Evolutionary conservation across 495 filamentous ascomycete species (phyloP).

Genomic region (Penicillium macrosclerotiorum): DNA sequence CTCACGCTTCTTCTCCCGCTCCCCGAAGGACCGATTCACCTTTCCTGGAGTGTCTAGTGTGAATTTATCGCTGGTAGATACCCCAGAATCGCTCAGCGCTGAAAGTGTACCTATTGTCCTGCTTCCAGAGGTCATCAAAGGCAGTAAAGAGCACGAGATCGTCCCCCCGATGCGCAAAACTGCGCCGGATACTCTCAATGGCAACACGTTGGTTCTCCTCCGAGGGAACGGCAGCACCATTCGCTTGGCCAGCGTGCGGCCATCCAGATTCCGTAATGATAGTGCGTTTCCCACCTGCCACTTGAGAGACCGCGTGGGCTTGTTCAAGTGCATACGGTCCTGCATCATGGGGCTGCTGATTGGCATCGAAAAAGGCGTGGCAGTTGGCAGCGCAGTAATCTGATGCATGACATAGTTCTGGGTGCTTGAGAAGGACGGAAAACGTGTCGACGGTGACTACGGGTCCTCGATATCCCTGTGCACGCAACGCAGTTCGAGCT

Average conservation of each 20-base stretch:
- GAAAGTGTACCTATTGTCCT: constrained; percentile 59
- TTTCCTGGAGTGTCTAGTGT: not conserved
- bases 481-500: constrained; percentile 56
- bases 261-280: constrained; percentile 81
- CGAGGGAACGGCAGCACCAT: constrained; percentile 63
- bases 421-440: constrained; percentile 60
- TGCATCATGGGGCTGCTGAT: constrained; percentile 51
- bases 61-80: constrained; percentile 32
- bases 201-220: constrained; percentile 60
- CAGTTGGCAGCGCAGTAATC: constrained; percentile 81
- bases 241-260: constrained; percentile 63
- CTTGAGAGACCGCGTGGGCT: constrained; percentile 47
- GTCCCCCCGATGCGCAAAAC: constrained; percentile 42
- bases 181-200: constrained; percentile 56
- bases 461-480: constrained; percentile 65
- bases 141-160: constrained; percentile 69
- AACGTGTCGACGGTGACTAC: constrained; percentile 82
- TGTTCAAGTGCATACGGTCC: constrained; percentile 61
- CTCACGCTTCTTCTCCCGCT: no score
- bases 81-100: constrained; percentile 75
- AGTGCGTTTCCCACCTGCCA: constrained; percentile 53
- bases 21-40: not conserved
- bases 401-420: constrained; percentile 65
- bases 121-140: constrained; percentile 78
- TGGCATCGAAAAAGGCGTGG: constrained; percentile 80